Base-by-base conservation (phyloP, 2,329 filamentous ascomycete genomes). In the Chaetomium olivaceum region DNA sequence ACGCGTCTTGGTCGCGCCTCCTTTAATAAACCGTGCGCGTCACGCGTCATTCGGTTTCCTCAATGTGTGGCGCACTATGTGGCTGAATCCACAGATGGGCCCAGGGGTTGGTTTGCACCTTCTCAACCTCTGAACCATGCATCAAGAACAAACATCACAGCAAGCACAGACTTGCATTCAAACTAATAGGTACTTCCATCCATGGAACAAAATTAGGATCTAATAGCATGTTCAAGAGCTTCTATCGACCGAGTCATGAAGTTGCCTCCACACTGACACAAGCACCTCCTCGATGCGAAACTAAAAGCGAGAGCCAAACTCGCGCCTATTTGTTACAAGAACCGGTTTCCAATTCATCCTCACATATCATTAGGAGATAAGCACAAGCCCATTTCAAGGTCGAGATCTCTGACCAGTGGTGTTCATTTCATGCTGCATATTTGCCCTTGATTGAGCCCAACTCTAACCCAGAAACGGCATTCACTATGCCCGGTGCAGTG, bases 1-100 rank as follows among this genome's bases (percentile, higher is more conserved):
- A 63, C 66, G 66, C 66, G 66, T 65, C 50, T 16, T 3, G 21
- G 54, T 57, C 66, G 64, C 64, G 68, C 36, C 56, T 62, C 46
- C 67, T 58, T 66, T 58, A 58, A 48, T 39, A 6, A 23, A 39
- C 25, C 61, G 51, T 33, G 62, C 58, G 62, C 55, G 54, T 61
- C 19, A 59, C 65, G 65, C 61, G 64, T 58, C 23, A 60, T 57
- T 63, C 50, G 51, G 21, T 66, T 29, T 6, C 11, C 33, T 12
- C 19, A 39, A 0, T 54, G 64, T 66, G 64, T 66, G 64, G 64
- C 64, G 50, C 16, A 57, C 16, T 12, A 8, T 66, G 57, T 66
- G 61, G 57, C 63, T 58, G 6, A 31, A 61, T 29, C 6, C 11
- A 12, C 16, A 31, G 16, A 29, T 6, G 4, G 16, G 23, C 25